Conservation (phyloP, 1,284 basidiomycete genomes). For the Megacollybia platyphylla region DNA sequence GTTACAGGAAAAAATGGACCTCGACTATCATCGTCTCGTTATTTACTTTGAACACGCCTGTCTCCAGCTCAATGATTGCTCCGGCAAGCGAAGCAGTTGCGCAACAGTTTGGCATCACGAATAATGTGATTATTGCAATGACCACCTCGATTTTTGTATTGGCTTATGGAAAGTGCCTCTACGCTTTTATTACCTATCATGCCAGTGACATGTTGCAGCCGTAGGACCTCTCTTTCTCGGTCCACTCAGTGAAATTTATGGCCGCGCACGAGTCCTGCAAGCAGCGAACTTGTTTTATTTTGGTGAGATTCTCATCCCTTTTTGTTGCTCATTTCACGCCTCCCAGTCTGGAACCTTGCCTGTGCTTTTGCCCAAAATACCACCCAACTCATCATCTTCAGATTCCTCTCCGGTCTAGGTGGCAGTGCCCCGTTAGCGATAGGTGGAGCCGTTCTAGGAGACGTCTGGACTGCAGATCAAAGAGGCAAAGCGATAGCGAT, state of each 20-base stretch:
- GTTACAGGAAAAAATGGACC: conserved; percentile 1
- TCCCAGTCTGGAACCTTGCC: conserved; percentile 16
- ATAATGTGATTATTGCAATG: conserved; percentile 20
- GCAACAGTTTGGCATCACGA: conserved; percentile 4
- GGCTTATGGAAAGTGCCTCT: conserved; percentile 14
- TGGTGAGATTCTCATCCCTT: conserved; percentile 7
- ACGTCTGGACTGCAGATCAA: conserved; percentile 20
- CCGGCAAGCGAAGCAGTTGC: not conserved
- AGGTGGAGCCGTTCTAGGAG: conserved; percentile 17
- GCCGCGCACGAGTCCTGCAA: conserved; percentile 16
- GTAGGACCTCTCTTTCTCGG: conserved; percentile 16
- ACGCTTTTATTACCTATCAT: not conserved
- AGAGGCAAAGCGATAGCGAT: conserved; percentile 18
- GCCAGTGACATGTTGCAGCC: conserved; percentile 3
- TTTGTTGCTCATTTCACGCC: not conserved
- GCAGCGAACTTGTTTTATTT: conserved; percentile 19
- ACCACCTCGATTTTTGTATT: conserved; percentile 23
- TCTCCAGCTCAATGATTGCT: not conserved
- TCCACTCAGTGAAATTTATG: conserved; percentile 16
- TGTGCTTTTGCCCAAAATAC: conserved; percentile 16
- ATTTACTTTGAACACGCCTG: conserved; percentile 1
- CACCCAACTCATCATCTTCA: conserved; percentile 18
- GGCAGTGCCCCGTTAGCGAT: conserved; percentile 18
- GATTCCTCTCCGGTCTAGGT: conserved; percentile 19
- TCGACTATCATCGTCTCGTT: not conserved